phyloP scores from a whole-genome alignment of 2,329 filamentous ascomycete species.

The Clarireedia hainanense region DNA sequence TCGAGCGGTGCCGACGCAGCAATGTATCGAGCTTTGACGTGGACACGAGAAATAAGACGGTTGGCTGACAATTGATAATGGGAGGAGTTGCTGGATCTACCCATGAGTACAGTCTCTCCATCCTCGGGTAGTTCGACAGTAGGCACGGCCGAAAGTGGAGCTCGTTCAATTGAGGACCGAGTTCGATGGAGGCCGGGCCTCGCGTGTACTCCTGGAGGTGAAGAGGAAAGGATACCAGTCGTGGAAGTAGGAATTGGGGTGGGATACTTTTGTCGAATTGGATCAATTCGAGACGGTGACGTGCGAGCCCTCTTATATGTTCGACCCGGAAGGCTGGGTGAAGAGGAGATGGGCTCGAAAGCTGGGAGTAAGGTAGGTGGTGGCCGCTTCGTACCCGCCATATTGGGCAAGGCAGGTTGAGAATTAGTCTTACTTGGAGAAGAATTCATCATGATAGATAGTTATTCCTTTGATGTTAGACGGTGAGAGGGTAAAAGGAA shows the following conservation, averaged over 20 bases:
- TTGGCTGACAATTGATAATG: conserved; percentile 90
- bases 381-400: conserved; percentile 49
- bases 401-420: conserved; percentile 20
- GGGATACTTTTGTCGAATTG: conserved; percentile 58
- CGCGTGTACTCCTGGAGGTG: conserved; percentile 54
- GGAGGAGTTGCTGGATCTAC: conserved; percentile 90
- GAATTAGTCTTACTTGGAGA: conserved; percentile 29
- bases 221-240: conserved; percentile 83
- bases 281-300: conserved; percentile 32
- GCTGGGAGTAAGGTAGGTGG: conserved; percentile 65
- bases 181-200: conserved; percentile 50
- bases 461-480: conserved; percentile 9
- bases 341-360: conserved; percentile 75
- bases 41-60: conserved; percentile 85
- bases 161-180: conserved; percentile 59
- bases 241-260: conserved; percentile 92
- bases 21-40: conserved; percentile 82
- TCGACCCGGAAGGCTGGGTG: conserved; percentile 61
- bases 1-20: conserved; percentile 59
- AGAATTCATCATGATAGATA: conserved; percentile 29
- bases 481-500: conserved; percentile 5
- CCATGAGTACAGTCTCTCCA: conserved; percentile 78
- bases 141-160: conserved; percentile 77
- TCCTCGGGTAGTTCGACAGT: conserved; percentile 71
- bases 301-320: conserved; percentile 56